phyloP scores from a whole-genome alignment of 495 filamentous ascomycete genomes.

The Aspergillus cavernicola region DNA sequence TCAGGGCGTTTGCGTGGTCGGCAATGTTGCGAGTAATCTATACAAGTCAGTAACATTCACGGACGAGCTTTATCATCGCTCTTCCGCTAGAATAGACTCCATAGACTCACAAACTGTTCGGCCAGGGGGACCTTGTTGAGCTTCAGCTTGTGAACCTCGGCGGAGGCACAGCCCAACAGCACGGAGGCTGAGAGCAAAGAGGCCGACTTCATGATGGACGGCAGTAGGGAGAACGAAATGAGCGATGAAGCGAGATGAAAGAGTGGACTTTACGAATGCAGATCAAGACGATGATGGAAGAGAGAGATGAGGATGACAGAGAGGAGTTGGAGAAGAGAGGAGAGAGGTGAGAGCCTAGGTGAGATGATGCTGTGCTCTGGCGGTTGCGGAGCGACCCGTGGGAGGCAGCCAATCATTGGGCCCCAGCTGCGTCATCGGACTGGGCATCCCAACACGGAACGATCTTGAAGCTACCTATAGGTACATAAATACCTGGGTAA shows the following conservation, averaged over 20 bases:
- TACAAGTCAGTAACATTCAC: not conserved
- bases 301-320: conserved; percentile 12
- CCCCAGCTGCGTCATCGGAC: conserved; percentile 22
- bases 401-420: conserved; percentile 21
- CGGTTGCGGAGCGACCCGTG: conserved; percentile 26
- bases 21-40: conserved; percentile 76
- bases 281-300: conserved; percentile 23
- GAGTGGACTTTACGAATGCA: conserved; percentile 7
- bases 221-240: conserved; percentile 9
- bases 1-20: conserved; percentile 72
- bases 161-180: conserved; percentile 80
- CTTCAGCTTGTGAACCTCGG: conserved; percentile 88
- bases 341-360: conserved; percentile 3
- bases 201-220: conserved; percentile 71
- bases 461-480: not conserved
- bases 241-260: conserved; percentile 9
- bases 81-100: not conserved
- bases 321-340: conserved; percentile 13
- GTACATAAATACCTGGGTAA: not conserved
- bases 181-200: conserved; percentile 68
- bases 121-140: conserved; percentile 92
- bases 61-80: not conserved
- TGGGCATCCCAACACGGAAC: conserved; percentile 7
- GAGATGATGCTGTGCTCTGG: conserved; percentile 16
- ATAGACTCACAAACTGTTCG: conserved; percentile 78